Base-by-base conservation (phyloP, 139 green algal species). In the Micromonas pusilla region DNA sequence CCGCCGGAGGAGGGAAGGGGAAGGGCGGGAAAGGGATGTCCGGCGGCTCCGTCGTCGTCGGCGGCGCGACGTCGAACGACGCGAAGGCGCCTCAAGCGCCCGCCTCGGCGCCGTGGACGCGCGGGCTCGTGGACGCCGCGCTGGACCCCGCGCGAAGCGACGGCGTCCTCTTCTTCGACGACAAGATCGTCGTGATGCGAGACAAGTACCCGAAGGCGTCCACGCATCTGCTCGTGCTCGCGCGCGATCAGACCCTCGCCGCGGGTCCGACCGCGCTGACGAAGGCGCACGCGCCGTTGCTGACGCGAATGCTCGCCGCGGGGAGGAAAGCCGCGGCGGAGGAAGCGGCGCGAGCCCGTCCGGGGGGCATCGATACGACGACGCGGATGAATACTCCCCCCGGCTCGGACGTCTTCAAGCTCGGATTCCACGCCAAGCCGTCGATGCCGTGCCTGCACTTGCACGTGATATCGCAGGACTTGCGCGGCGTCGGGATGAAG, bases 361-460 rank as follows among this genome's bases (percentile, higher is more conserved):
- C 54, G 54, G n/a, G n/a, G n/a, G 54, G 54, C 1, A 65, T 65
- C 54, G 54, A 65, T 65, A 65, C 26, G 23, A 25, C 2, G 63
- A 16, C 9, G 45, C 45, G 45, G 16, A 57, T 16, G 31, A 70
- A 70, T 25, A 4, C 25, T 70, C 5, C n/a, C 63, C 1, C 63
- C 3, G 6, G 54, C 23, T 31, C n/a, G 23, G 54, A 65, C 28
- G 23, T 70, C 45, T 70, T 34, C 63, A 25, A 20, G 63, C 31
- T n/a, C 63, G 63, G 63, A 3, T 70, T 70, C 2, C 63, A 70
- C 63, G 2, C 31, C 28, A 70, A 70, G 31, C 63, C 63, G 63
- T 39, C 28, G 28, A 70, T 70, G 63, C 3, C 28, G 31, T 21
- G 21, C n/a, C 28, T 34, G 63, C 63, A 70, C 63, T 3, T 70